Base-by-base conservation (phyloP, 2,329 filamentous ascomycete species). In the Exophiala calicioides region DNA sequence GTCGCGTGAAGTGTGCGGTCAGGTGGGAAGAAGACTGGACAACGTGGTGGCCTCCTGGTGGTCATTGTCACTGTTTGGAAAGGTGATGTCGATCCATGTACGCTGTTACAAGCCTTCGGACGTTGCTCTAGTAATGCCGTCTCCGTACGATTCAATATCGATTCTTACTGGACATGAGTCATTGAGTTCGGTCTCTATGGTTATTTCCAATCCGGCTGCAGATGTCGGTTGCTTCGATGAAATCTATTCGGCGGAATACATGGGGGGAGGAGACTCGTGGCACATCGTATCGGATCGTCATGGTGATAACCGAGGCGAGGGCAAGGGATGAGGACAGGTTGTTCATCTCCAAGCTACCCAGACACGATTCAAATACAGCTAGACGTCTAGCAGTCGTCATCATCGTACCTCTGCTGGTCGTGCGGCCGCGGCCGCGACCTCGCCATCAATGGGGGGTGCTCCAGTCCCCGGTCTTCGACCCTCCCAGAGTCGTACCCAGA, bases 401-500 rank as follows among this genome's bases (percentile, higher is more conserved):
- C 38, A 55, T 32, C 48, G 52, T 41, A 55, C 52, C 36, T 55
- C 52, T 36, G 66, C 58, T 6, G 70, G 64, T 47, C 69, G 66
- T 8, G 66, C 67, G 21, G 60, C 65, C 15, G 66, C 79, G 5
- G 79, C 81, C 9, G 80, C 79, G 10, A 80, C 76, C 50, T 86
- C 76, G 44, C 85, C 82, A 51, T 82, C 77, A 57, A 84, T 78
- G 37, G 82, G 76, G 33, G 60, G 56, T 16, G 59, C 57, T 5
- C 70, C 75, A 51, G 79, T 75, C 3, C 71, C 61, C 32, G 52
- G 72, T 42, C 59, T 60, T 33, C 65, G 61, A 8, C 71, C 60
- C 53, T 84, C 90, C 62, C 95, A 95, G 13, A 97, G 63, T 31
- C 90, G 79, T 47, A 87, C 80, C 91, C 91, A 98, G 84, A 88